Evolutionary conservation across 352 stramenopile species (phyloP).

Genomic region (Globisporangium emineosum): DNA sequence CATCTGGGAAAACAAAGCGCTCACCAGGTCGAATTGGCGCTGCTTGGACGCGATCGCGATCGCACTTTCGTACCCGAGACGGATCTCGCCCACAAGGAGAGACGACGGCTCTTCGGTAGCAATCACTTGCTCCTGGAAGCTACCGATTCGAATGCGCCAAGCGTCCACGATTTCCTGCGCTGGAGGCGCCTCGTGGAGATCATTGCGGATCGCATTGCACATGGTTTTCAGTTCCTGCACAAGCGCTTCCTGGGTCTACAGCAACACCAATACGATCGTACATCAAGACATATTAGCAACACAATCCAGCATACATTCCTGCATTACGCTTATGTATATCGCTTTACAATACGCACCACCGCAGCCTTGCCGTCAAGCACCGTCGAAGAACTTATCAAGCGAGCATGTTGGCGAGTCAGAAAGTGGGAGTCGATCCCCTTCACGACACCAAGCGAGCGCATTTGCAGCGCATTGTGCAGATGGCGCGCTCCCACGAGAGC

Average conservation of each 20-base stretch:
- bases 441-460: background rate
- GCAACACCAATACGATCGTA: background rate
- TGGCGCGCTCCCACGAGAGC: background rate
- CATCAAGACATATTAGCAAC: background rate
- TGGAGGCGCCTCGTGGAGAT: conserved; percentile 32
- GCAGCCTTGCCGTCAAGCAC: conserved; percentile 3
- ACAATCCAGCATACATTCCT: background rate
- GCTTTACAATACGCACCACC: conserved; percentile 7
- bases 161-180: conserved; percentile 24
- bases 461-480: background rate
- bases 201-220: conserved; percentile 49
- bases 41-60: conserved; percentile 76
- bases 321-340: background rate
- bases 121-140: conserved; percentile 22
- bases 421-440: background rate
- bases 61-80: conserved; percentile 53
- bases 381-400: conserved; percentile 14
- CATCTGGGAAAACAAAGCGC: conserved; percentile 45
- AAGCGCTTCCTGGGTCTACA: conserved; percentile 21
- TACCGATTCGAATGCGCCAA: conserved; percentile 34
- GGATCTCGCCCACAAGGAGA: conserved; percentile 30
- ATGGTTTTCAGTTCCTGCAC: conserved; percentile 44
- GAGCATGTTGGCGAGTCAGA: background rate
- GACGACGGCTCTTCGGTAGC: background rate
- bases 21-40: conserved; percentile 50